Evolutionary conservation across 768 basidiomycete species (phyloP), one percentile per base, ranked within the genome.

Genomic region (Coprinellus micaceus): DNA sequence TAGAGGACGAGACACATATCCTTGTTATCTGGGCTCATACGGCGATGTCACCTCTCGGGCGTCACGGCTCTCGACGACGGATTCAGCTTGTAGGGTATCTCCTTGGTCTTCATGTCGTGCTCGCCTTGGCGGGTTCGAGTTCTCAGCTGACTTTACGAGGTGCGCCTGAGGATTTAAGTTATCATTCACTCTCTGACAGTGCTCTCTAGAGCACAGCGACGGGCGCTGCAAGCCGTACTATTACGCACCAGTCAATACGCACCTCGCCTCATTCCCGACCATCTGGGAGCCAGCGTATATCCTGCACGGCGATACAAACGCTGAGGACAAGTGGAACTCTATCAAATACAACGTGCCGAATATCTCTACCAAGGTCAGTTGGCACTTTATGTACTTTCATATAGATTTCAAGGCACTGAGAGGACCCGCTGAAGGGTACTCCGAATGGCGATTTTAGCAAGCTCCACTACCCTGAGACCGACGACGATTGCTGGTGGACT

Each of bases 401-500:
- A 3, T 12, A 12, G 10, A 11, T 28, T 17, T 10, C 46, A 6
- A 46, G 60, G 15, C 54, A 7, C 43, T 40, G 9, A 10, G 19
- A 12, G 29, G 47, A 13, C 29, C n/a, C n/a, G n/a, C n/a, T n/a
- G n/a, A n/a, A 66, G 63, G 65, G 66, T 33, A 67, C 66, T 7
- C 43, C 60, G 24, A 53, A 61, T 28, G 72, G 69, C 10, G 60
- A 70, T 57, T 67, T 75, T 61, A 66, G 63, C 28, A 66, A 66
- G 0, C 50, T 71, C 6, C 64, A 58, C 21, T 81, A 82, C 57
- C 39, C 69, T 1, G 13, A 73, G 0, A 53, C 65, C 0, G 83
- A 84, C 60, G 75, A 77, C 0, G 75, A 83, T 57, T 84, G 83
- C 52, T 84, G 79, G 79, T 82, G 80, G 80, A 72, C 77, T 1